These are phyloP conservation scores for Tulasnella sp. DNA, from an alignment of 768 basidiomycete genomes.

Conservation along the genomic window DNA sequence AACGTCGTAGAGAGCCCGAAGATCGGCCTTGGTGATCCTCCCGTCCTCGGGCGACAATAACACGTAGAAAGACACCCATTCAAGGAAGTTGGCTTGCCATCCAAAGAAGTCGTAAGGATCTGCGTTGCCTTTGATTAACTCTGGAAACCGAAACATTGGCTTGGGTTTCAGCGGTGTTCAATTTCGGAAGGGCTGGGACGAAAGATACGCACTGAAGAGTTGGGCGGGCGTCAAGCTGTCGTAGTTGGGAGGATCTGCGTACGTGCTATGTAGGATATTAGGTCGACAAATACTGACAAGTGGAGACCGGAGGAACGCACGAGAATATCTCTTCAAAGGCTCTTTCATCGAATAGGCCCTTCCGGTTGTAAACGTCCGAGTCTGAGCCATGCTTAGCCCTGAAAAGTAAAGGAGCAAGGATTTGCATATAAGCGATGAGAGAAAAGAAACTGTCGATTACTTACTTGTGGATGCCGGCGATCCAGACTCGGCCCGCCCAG, in stretches of 20 bases:
- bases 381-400: constrained; percentile 27
- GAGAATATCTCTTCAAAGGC: constrained; percentile 22
- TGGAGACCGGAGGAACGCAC: not conserved
- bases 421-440: no score
- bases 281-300: not conserved
- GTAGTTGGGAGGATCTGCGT: constrained; percentile 16
- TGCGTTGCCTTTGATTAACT: constrained; percentile 12
- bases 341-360: constrained; percentile 13
- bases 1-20: not conserved
- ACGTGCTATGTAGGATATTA: not conserved
- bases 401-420: not conserved
- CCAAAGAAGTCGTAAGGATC: constrained; percentile 22
- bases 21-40: constrained; percentile 3
- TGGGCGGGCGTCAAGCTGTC: constrained; percentile 15
- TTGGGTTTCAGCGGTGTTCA: not conserved
- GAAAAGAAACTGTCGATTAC: not conserved
- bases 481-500: constrained; percentile 1
- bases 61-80: constrained; percentile 16
- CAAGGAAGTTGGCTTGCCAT: constrained; percentile 1
- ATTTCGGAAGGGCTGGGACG: no score
- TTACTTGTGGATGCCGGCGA: constrained; percentile 17
- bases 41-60: constrained; percentile 21
- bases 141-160: not conserved
- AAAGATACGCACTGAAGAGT: constrained; percentile 8
- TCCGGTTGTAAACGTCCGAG: constrained; percentile 11